Percentiles rank a stretch among this genome's conserved stretches.
Evolutionary conservation across 1,284 basidiomycete species (phyloP).

Genomic region (Irpex lacteus): DNA sequence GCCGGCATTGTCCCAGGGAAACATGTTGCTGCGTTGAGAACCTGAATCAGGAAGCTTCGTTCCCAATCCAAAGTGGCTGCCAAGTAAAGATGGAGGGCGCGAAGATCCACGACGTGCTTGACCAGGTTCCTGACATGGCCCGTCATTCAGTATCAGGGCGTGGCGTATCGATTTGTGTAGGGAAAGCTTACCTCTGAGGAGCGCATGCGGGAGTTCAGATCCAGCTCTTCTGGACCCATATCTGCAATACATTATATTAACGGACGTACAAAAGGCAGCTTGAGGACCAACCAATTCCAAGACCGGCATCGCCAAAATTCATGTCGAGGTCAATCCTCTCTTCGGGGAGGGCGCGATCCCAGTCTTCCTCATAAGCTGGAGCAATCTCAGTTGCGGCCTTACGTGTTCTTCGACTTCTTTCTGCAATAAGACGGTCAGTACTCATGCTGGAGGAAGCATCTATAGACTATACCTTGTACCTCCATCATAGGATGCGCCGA

Average conservation of each 20-base stretch:
- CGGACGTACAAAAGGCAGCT: neutral
- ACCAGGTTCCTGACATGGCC: constrained; percentile 61
- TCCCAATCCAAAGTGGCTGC: constrained; percentile 45
- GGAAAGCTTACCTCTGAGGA: constrained; percentile 60
- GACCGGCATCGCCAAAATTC: constrained; percentile 18
- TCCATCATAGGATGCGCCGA: constrained; percentile 43
- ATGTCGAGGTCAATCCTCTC: constrained; percentile 17
- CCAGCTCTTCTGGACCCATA: neutral
- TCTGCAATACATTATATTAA: neutral
- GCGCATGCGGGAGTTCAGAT: constrained; percentile 36
- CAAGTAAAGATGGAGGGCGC: constrained; percentile 47
- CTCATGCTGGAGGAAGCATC: no score
- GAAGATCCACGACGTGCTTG: constrained; percentile 62
- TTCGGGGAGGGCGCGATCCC: neutral
- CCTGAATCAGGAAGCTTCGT: constrained; percentile 34
- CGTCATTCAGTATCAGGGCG: neutral
- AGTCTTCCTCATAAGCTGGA: neutral
- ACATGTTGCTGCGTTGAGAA: constrained; percentile 67
- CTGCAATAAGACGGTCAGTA: constrained; percentile 23
- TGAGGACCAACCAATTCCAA: neutral
- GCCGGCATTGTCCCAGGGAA: constrained; percentile 81
- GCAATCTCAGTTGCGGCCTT: constrained; percentile 23
- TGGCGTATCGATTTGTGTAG: neutral
- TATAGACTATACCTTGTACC: constrained; percentile 19
- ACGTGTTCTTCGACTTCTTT: constrained; percentile 39